Conservation (phyloP, 2,329 filamentous ascomycete genomes). For the Coleophoma cylindrospora region DNA sequence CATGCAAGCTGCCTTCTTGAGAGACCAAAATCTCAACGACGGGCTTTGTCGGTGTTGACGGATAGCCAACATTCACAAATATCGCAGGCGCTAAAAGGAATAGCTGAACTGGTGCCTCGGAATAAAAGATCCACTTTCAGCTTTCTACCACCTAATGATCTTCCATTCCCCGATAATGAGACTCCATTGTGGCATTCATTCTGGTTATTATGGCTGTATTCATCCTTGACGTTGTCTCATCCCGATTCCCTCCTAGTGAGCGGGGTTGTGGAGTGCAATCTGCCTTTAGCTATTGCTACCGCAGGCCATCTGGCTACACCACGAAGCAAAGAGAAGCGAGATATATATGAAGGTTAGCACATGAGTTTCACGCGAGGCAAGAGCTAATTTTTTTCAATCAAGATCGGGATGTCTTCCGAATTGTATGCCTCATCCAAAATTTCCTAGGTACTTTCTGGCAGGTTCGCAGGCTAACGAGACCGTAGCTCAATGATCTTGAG, state of each 20-base stretch:
- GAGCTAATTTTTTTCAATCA: no score
- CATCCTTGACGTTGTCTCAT: slow-evolving; percentile 3
- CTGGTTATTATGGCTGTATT: slow-evolving; percentile 6
- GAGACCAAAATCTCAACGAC: slow-evolving; percentile 4
- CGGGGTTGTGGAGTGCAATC: slow-evolving; percentile 1
- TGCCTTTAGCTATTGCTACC: slow-evolving; percentile 3
- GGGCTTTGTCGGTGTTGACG: slow-evolving; percentile 3
- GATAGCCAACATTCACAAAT: slow-evolving; percentile 7
- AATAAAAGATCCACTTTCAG: slow-evolving; percentile 2
- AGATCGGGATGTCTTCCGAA: slow-evolving; percentile 6
- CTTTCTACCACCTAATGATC: not conserved
- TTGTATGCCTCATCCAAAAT: not conserved
- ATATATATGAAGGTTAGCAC: slow-evolving; percentile 2
- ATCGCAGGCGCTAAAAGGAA: slow-evolving; percentile 5
- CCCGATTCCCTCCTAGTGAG: slow-evolving; percentile 3
- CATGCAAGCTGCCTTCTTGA: slow-evolving; percentile 4
- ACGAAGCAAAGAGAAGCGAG: slow-evolving; percentile 5
- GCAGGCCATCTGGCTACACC: slow-evolving; percentile 6
- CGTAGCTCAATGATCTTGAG: slow-evolving; percentile 4
- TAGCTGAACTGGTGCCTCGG: slow-evolving; percentile 4
- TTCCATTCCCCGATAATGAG: not conserved
- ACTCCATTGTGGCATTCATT: slow-evolving; percentile 6
- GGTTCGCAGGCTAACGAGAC: not conserved
- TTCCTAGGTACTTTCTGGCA: not conserved
- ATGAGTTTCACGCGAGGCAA: no score